Evolutionary conservation across 768 basidiomycete species (phyloP).

Genomic region (Phylloporus scabripes): DNA sequence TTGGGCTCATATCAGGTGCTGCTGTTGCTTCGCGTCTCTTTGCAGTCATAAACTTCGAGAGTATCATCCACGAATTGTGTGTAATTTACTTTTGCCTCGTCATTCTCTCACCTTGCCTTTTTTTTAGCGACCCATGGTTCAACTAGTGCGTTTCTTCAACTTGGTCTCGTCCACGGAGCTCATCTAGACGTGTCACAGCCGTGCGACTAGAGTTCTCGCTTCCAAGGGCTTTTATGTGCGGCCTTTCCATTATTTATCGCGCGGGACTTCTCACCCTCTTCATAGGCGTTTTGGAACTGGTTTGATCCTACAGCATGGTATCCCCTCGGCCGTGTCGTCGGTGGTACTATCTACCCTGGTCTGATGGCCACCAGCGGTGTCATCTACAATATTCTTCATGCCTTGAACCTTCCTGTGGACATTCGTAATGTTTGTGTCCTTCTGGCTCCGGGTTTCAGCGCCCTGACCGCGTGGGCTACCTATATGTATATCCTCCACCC

Average conservation of each 20-base stretch:
- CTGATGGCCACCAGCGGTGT: slow-evolving; percentile 97
- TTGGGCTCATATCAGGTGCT: slow-evolving; percentile 86
- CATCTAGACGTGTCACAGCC: slow-evolving; percentile 42
- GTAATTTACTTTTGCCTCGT: slow-evolving; percentile 27
- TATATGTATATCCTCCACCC: slow-evolving; percentile 63
- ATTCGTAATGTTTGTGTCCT: slow-evolving; percentile 96
- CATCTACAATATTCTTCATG: slow-evolving; percentile 88
- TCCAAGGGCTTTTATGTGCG: slow-evolving; percentile 93
- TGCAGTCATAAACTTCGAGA: slow-evolving; percentile 97
- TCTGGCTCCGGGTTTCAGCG: slow-evolving; percentile 94
- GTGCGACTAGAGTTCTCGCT: slow-evolving; percentile 87
- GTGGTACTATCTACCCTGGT: slow-evolving; percentile 97
- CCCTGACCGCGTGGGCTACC: slow-evolving; percentile 93
- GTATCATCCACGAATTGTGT: slow-evolving; percentile 99
- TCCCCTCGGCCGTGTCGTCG: slow-evolving; percentile 95
- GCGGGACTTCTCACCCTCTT: slow-evolving; percentile 5
- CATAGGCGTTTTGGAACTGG: slow-evolving; percentile 99
- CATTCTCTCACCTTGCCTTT: slow-evolving; percentile 2
- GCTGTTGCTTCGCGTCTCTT: slow-evolving; percentile 95
- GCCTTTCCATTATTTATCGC: slow-evolving; percentile 3
- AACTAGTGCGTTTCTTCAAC: slow-evolving; percentile 71
- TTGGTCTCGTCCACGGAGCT: neutral
- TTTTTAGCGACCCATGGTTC: slow-evolving; percentile 91
- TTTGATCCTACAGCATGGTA: slow-evolving; percentile 99
- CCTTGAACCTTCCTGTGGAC: slow-evolving; percentile 91